Conservation (phyloP, 306 rosid genomes). For the Astragalus glycyphyllos region DNA sequence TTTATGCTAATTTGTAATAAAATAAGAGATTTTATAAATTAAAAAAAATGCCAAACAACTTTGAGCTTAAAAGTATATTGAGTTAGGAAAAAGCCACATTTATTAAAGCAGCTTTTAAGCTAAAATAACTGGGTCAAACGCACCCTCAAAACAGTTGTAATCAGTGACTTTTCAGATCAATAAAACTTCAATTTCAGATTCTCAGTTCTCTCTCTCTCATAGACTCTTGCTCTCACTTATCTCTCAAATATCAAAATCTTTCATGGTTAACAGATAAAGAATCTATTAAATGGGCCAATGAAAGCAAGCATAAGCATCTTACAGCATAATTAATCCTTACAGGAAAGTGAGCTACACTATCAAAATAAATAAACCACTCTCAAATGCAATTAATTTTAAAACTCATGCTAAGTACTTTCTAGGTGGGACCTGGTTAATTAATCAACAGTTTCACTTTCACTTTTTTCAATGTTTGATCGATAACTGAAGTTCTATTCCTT, state of each 20-base stretch:
- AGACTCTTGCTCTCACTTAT: not conserved
- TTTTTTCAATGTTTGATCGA: not conserved
- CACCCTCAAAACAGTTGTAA: too few species aligned
- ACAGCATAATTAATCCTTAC: not conserved
- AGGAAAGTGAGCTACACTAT: too few species aligned
- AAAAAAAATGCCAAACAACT: too few species aligned
- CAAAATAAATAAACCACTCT: not conserved
- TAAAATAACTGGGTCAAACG: too few species aligned
- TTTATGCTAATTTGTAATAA: too few species aligned
- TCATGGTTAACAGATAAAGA: not conserved
- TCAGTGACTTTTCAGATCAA: not conserved
- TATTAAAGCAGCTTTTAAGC: too few species aligned
- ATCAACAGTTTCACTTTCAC: not conserved
- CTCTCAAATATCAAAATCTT: not conserved
- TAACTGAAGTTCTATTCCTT: too few species aligned
- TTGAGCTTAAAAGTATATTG: too few species aligned
- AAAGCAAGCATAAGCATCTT: conserved; percentile 12
- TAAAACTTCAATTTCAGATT: not conserved
- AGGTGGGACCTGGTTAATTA: not conserved
- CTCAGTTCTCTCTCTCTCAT: not conserved
- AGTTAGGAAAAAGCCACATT: too few species aligned
- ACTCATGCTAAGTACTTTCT: not conserved
- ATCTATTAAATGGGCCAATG: not conserved
- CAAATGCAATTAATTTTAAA: conserved; percentile 10
- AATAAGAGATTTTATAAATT: too few species aligned